These are phyloP conservation scores for Globisporangium barbulae DNA, from an alignment of 352 stramenopile species.

Conservation along the genomic window DNA sequence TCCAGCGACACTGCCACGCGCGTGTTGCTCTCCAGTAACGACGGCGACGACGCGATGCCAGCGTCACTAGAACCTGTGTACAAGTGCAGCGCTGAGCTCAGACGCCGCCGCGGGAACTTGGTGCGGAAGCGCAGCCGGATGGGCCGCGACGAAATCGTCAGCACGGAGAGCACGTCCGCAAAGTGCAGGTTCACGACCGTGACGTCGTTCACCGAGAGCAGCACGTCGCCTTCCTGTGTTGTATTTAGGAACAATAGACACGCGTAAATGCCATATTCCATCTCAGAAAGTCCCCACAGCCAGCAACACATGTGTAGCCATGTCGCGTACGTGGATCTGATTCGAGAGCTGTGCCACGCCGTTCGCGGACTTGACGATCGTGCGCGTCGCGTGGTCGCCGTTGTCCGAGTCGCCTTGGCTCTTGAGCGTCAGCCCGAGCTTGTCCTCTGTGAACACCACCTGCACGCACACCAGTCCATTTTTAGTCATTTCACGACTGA, in stretches of 20 bases:
- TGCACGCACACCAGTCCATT: constrained; percentile 11
- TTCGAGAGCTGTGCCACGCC: constrained; percentile 49
- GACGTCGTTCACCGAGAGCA: constrained; percentile 68
- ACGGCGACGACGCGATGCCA: constrained; percentile 3
- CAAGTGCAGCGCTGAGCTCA: constrained; percentile 5
- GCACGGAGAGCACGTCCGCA: constrained; percentile 55
- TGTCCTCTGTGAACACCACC: constrained; percentile 58
- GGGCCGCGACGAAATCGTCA: constrained; percentile 63
- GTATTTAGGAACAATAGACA: background rate
- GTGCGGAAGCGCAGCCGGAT: constrained; percentile 67
- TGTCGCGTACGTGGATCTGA: constrained; percentile 34
- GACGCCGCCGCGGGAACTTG: constrained; percentile 18
- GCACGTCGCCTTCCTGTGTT: constrained; percentile 59
- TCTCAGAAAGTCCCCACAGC: background rate
- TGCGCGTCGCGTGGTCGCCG: constrained; percentile 26
- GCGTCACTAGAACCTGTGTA: constrained; percentile 17
- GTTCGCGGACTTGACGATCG: constrained; percentile 54
- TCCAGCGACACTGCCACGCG: constrained; percentile 16
- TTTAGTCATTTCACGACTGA: background rate
- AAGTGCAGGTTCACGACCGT: constrained; percentile 65
- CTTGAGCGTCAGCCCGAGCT: constrained; percentile 53
- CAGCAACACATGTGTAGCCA: background rate
- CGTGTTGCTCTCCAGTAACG: background rate
- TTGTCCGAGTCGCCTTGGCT: constrained; percentile 25
- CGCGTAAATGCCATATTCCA: background rate